Percentiles rank a stretch among this genome's conserved stretches.
phyloP scores from a whole-genome alignment of 2,329 filamentous ascomycete genomes.

The Ophiostoma ulmi region DNA sequence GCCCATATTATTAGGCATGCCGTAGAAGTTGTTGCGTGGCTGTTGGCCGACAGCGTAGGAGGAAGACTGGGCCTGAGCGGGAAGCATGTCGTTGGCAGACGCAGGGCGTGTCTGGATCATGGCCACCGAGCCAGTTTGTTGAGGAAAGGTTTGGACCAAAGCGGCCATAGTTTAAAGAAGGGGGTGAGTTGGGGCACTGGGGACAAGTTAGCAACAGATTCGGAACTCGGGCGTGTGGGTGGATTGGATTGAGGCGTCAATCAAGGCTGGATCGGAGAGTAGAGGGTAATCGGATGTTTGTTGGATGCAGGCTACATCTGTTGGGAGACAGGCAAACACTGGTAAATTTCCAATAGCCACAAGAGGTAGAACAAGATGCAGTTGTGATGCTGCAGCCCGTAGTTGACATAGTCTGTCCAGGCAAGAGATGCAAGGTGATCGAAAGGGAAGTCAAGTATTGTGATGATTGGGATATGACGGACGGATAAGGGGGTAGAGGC shows the following conservation, averaged over 20 bases:
- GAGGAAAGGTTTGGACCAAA: conserved; percentile 74
- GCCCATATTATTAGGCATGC: conserved; percentile 43
- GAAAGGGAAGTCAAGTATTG: not conserved
- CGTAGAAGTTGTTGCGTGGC: conserved; percentile 49
- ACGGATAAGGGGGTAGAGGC: not conserved
- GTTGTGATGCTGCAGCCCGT: not conserved
- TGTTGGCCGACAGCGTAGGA: conserved; percentile 45
- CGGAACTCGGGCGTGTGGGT: no score
- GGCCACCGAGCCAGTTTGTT: conserved; percentile 66
- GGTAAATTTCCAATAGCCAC: not conserved
- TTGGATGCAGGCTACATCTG: not conserved
- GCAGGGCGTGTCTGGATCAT: conserved; percentile 70
- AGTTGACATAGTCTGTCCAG: not conserved
- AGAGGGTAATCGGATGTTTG: not conserved
- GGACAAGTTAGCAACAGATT: not conserved
- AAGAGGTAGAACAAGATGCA: not conserved
- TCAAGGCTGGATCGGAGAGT: not conserved
- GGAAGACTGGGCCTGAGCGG: conserved; percentile 15
- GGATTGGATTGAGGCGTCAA: not conserved
- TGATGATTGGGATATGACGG: not conserved
- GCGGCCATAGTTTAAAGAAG: conserved; percentile 63
- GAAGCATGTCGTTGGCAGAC: conserved; percentile 19
- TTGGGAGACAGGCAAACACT: not conserved
- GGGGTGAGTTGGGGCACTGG: not conserved
- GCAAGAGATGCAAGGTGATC: not conserved